Conservation (phyloP, 208 protist species). For the Acanthamoeba sp. region DNA sequence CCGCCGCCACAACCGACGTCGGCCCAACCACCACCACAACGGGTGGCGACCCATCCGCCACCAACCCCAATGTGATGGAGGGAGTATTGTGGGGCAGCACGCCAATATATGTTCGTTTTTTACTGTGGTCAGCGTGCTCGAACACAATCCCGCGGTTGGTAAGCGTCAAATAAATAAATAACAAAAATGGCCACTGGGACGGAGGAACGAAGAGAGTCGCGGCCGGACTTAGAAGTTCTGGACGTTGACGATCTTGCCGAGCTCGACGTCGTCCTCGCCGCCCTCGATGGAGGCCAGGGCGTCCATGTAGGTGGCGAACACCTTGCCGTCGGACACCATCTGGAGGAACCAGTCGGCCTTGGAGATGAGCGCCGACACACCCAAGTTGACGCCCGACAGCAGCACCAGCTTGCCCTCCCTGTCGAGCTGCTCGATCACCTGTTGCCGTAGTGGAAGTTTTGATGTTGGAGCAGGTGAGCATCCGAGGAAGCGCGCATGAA, state of each 20-base stretch:
- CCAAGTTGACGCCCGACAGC: conserved; percentile 65
- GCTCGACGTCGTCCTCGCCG: conserved; percentile 66
- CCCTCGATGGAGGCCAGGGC: conserved; percentile 44
- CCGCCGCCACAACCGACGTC: background rate
- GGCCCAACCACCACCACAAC: background rate
- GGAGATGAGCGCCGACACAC: conserved; percentile 71
- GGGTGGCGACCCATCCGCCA: too few species aligned
- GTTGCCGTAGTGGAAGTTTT: background rate
- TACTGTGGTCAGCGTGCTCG: too few species aligned
- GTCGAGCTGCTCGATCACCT: conserved; percentile 75
- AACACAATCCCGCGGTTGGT: too few species aligned
- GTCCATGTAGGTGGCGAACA: conserved; percentile 71
- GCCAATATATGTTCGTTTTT: too few species aligned
- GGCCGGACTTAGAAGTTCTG: conserved; percentile 43
- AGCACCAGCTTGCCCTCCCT: conserved; percentile 74
- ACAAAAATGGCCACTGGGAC: too few species aligned
- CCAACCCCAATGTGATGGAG: too few species aligned
- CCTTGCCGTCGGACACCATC: conserved; percentile 68
- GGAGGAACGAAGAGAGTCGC: background rate
- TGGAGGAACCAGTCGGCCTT: conserved; percentile 73
- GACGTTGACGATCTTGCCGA: conserved; percentile 63
- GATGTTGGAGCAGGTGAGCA: background rate
- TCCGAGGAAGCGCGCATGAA: background rate
- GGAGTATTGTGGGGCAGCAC: too few species aligned
- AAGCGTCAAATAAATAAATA: too few species aligned